Percentiles rank a stretch among this genome's conserved stretches.
These are phyloP conservation scores for Zygotorulaspora danielsina DNA, from an alignment of 805 yeast genomes.

Conservation along the genomic window DNA sequence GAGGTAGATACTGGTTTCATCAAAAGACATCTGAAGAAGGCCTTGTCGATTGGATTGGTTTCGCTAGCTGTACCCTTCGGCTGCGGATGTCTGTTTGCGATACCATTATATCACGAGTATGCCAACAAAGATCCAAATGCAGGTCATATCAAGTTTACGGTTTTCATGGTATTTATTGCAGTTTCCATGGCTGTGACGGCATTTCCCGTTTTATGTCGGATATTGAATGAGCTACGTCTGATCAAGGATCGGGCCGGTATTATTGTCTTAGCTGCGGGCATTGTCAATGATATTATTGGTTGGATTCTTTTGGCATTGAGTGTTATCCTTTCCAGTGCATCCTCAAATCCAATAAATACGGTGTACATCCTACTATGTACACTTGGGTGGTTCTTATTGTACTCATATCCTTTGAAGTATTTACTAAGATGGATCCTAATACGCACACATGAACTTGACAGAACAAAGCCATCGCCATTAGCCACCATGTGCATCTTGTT, in stretches of 20 bases:
- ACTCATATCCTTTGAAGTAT: slow-evolving; percentile 54
- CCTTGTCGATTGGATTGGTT: slow-evolving; percentile 62
- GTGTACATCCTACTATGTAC: slow-evolving; percentile 64
- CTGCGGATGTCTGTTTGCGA: slow-evolving; percentile 66
- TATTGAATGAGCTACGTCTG: slow-evolving; percentile 65
- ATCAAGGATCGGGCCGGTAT: slow-evolving; percentile 69
- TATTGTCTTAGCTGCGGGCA: slow-evolving; percentile 77
- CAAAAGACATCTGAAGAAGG: slow-evolving; percentile 54
- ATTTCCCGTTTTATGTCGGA: slow-evolving; percentile 78
- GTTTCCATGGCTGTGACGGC: slow-evolving; percentile 84
- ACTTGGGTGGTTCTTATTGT: slow-evolving; percentile 63
- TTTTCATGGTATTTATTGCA: slow-evolving; percentile 75
- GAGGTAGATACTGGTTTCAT: slow-evolving; percentile 72
- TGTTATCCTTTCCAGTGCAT: slow-evolving; percentile 71
- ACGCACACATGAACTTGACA: slow-evolving; percentile 51
- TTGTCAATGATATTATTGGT: slow-evolving; percentile 72
- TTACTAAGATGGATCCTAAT: slow-evolving; percentile 44
- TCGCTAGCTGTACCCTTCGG: slow-evolving; percentile 80
- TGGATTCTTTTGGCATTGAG: slow-evolving; percentile 76
- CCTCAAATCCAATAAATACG: slow-evolving; percentile 57
- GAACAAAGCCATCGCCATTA: slow-evolving; percentile 59
- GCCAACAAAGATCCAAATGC: slow-evolving; percentile 31
- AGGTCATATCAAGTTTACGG: slow-evolving; percentile 53
- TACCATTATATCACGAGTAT: slow-evolving; percentile 61
- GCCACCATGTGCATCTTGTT: slow-evolving; percentile 54